Evolutionary conservation across 2,329 filamentous ascomycete species (phyloP).

Genomic region (Trichoderma citrinoviride): DNA sequence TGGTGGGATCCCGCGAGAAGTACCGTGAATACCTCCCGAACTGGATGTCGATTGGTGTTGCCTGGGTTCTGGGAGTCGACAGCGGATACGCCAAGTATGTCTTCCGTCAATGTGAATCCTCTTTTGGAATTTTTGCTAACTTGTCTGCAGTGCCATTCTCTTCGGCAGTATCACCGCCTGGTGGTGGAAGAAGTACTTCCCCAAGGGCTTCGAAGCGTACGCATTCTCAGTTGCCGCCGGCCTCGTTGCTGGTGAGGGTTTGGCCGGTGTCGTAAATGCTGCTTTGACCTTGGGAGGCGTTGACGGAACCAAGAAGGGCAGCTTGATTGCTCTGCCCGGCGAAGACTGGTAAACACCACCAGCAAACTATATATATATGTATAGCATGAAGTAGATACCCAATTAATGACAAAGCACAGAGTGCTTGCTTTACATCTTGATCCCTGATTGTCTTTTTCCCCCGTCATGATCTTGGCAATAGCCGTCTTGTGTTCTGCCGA

Average conservation of each 20-base stretch:
- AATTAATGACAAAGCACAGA: background rate
- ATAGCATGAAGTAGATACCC: background rate
- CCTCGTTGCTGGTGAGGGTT: slow-evolving; percentile 61
- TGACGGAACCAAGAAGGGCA: slow-evolving; percentile 28
- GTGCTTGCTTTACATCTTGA: background rate
- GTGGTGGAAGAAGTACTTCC: slow-evolving; percentile 53
- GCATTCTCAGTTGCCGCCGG: slow-evolving; percentile 60
- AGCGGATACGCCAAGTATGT: slow-evolving; percentile 45
- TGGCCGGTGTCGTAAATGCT: slow-evolving; percentile 61
- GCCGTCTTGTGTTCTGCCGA: no score
- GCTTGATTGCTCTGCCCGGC: slow-evolving; percentile 25
- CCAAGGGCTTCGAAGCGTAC: slow-evolving; percentile 52
- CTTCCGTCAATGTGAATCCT: background rate
- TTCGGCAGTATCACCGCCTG: slow-evolving; percentile 53
- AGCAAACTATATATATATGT: background rate
- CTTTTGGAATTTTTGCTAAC: background rate
- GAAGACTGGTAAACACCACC: slow-evolving; percentile 13
- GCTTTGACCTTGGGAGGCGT: slow-evolving; percentile 40
- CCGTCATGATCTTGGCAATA: background rate
- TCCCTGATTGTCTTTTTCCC: background rate
- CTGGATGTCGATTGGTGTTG: slow-evolving; percentile 60
- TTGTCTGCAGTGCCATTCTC: slow-evolving; percentile 44
- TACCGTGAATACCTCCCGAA: slow-evolving; percentile 59
- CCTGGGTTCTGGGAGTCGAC: slow-evolving; percentile 57
- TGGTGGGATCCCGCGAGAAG: slow-evolving; percentile 51